Evolutionary conservation across 495 filamentous ascomycete genomes (phyloP), one percentile per base, ranked within the genome.

Genomic region (Pseudevernia furfuracea): DNA sequence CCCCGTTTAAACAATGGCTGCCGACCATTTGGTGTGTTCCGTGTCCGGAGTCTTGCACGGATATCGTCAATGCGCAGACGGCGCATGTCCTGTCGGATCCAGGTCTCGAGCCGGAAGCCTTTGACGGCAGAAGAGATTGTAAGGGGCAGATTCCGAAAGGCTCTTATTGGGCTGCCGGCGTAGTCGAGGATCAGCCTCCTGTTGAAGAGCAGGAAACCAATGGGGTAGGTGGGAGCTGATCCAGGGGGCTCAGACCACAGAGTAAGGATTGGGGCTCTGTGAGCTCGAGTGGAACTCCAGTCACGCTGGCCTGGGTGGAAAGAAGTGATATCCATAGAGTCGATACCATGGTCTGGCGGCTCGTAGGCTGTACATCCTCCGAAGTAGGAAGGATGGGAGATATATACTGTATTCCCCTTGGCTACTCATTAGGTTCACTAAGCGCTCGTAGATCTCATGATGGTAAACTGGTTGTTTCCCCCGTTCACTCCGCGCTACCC

Each of bases 71-170:
- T 14, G 11, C 46, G 46, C 10, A 52, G n/a, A 52, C 46, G 46
- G 23, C 30, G 10, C 8, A 52, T 28, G 5, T 58, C 56, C 37
- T 36, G 19, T 39, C 56, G 28, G 8, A 37, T 37, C 56, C 56
- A 58, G 19, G 30, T 28, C 25, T 58, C 56, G 19, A 58, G 32
- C 1, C 56, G 56, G 23, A 58, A 58, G 32, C 56, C 56, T 37
- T 39, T 36, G 32, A 58, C 56, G 8, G 56, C 56, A 11, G 56
- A 58, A 32, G 56, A 58, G 19, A 58, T 58, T 4, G 56, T n/a
- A 1, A 58, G 56, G 19, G 56, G 56, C 9, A 58, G 56, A 9
- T 39, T 23, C n/a, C 32, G 56, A 32, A 58, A 58, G 32, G 56
- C 56, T 37, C 56, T 8, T n/a, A 58, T 58, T 5, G 56, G 32